These are phyloP conservation scores for Schizophyllum amplum DNA, from an alignment of 1,284 basidiomycete genomes.

Conservation along the genomic window DNA sequence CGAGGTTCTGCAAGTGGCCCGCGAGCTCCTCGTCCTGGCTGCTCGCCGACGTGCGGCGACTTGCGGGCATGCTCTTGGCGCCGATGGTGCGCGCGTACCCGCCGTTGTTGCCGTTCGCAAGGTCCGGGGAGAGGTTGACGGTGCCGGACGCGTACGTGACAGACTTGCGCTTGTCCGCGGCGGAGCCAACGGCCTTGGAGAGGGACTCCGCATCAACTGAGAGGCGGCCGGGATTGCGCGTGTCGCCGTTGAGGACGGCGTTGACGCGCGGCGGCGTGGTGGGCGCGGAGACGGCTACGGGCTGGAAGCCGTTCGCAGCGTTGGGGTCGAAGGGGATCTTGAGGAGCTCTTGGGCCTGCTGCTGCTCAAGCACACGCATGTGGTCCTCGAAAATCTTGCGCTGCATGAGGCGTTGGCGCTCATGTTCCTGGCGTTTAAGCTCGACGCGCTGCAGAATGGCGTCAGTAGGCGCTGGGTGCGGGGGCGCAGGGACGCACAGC, in stretches of 20 bases:
- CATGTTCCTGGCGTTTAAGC: constrained; percentile 85
- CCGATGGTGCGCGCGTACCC: constrained; percentile 54
- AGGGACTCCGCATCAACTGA: constrained; percentile 51
- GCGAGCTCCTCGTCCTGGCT: constrained; percentile 74
- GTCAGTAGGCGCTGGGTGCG: constrained; percentile 3
- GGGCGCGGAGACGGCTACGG: constrained; percentile 72
- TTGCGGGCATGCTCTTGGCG: constrained; percentile 84
- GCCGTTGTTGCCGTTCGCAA: constrained; percentile 34
- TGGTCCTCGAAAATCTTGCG: constrained; percentile 90
- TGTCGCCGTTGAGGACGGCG: constrained; percentile 48
- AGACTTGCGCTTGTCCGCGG: constrained; percentile 73
- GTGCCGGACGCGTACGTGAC: constrained; percentile 70
- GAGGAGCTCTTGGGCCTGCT: constrained; percentile 81
- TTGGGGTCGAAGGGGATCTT: constrained; percentile 58
- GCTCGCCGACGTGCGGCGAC: constrained; percentile 74
- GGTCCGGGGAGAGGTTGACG: constrained; percentile 64
- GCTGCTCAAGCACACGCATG: constrained; percentile 86
- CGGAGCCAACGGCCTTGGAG: constrained; percentile 57
- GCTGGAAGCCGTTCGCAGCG: constrained; percentile 38
- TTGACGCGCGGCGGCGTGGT: constrained; percentile 77
- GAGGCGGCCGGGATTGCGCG: constrained; percentile 32
- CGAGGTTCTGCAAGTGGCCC: constrained; percentile 62
- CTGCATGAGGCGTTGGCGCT: constrained; percentile 78
- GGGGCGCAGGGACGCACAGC: constrained; percentile 45
- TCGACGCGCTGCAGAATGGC: constrained; percentile 65